phyloP scores from a whole-genome alignment of 2,329 filamentous ascomycete species.

The Cytospora piceicola region DNA sequence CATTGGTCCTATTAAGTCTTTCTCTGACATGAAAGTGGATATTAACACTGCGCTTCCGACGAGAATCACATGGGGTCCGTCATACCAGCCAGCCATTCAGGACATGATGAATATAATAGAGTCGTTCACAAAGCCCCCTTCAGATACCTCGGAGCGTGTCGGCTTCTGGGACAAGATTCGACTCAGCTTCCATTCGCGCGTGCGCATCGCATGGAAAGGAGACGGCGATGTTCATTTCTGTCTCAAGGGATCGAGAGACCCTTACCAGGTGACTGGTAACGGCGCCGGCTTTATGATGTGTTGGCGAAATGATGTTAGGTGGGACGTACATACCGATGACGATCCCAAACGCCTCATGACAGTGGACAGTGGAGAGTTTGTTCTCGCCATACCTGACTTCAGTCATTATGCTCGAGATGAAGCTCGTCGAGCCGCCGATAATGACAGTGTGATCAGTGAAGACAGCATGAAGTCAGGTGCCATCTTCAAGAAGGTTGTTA shows the following conservation, averaged over 20 bases:
- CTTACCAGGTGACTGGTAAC: constrained; percentile 88
- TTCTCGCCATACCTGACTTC: constrained; percentile 92
- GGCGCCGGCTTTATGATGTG: constrained; percentile 98
- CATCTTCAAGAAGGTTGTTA: constrained; percentile 96
- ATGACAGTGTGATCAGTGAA: constrained; percentile 63
- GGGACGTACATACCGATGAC: constrained; percentile 81
- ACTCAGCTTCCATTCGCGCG: constrained; percentile 88
- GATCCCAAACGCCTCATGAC: constrained; percentile 94
- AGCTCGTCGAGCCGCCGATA: constrained; percentile 52
- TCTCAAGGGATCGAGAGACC: constrained; percentile 89
- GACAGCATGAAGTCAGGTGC: constrained; percentile 73
- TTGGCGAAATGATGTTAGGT: constrained; percentile 92
- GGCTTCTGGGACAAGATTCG: constrained; percentile 99
- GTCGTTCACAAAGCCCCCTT: constrained; percentile 92
- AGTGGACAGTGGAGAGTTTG: constrained; percentile 92
- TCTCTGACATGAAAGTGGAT: constrained; percentile 87
- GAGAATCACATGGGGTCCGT: constrained; percentile 94
- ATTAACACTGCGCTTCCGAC: constrained; percentile 94
- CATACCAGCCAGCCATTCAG: constrained; percentile 96
- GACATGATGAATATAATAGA: constrained; percentile 99
- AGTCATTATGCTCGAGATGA: constrained; percentile 81
- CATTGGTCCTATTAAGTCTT: constrained; percentile 93
- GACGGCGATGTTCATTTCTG: constrained; percentile 94
- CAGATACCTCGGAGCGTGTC: constrained; percentile 90
- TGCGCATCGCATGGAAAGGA: constrained; percentile 89